Evolutionary conservation across 371 early-diverging fungal species (phyloP), one percentile per base, ranked within the genome.

Genomic region (Catenaria anguillulae): DNA sequence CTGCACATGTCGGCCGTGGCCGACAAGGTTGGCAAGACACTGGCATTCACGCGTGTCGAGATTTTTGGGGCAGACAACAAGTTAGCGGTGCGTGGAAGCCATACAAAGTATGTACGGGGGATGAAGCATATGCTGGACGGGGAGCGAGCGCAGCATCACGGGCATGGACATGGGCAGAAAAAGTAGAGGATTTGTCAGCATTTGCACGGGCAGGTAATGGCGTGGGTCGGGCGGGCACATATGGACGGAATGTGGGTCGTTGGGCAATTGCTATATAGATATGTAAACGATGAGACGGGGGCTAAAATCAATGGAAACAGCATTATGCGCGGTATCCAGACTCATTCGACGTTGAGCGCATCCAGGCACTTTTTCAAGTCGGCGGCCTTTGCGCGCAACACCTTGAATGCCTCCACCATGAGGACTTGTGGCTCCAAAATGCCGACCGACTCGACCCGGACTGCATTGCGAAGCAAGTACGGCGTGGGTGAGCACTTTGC

Each of bases 391-490:
- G 86, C 79, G 59, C 83, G 76, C 62, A 95, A 75, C 21, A 86
- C 83, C 66, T 84, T 75, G 15, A 89, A 72, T 21, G 93, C 86
- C 69, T 85, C 81, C 48, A 73, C 72, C 66, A 96, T 81, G 37
- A 96, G 69, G 61, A 78, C 77, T 65, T 89, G 81, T 5, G 95
- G 88, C 43, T 84, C 76, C 62, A 90, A 77, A 52, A 81, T 76
- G 36, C 96, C 94, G 10, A 87, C 85, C 8, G 92, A 88, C 74
- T 96, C 94, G 63, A 94, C 81, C 63, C 81, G 86, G 75, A 90
- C 90, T 89, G 70, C 29, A 46, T n/a, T n/a, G n/a, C n/a, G n/a
- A 40, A 40, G 40, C 40, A 40, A 40, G 17, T 10, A 40, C 17
- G 40, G 40, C n/a, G n/a, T n/a, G n/a, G n/a, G 31, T 13, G 58